These are phyloP conservation scores for Kwoniella shandongensis DNA, from an alignment of 768 basidiomycete species.

Conservation along the genomic window DNA sequence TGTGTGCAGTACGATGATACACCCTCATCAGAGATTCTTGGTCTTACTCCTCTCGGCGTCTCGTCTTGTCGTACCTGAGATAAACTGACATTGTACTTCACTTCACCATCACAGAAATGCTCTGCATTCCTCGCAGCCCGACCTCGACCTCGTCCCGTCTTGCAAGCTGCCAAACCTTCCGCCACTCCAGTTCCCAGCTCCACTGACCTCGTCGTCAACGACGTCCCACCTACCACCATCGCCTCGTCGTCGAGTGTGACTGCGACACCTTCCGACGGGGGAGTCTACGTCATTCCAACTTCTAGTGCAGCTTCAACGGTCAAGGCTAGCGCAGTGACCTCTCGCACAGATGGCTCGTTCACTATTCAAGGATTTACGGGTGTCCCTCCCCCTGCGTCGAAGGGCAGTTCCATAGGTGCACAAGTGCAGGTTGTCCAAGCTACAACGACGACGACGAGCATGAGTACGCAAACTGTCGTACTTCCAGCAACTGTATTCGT, in stretches of 20 bases:
- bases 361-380: too few relatives aligned
- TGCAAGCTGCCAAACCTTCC: not conserved
- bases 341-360: too few relatives aligned
- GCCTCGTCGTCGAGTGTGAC: not conserved
- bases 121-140: constrained; percentile 13
- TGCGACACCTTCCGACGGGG: too few relatives aligned
- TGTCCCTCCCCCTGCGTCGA: too few relatives aligned
- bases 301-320: too few relatives aligned
- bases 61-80: too few relatives aligned
- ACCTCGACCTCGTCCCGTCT: constrained; percentile 6
- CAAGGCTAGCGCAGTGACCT: too few relatives aligned
- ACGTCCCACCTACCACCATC: constrained; percentile 9
- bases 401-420: too few relatives aligned
- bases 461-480: constrained; percentile 9
- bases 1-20: too few relatives aligned
- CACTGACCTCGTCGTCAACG: constrained; percentile 11
- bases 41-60: too few relatives aligned
- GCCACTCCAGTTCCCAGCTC: constrained; percentile 1
- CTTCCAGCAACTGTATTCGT: constrained; percentile 25
- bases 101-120: constrained; percentile 9
- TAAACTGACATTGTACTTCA: not conserved
- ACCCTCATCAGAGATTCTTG: too few relatives aligned
- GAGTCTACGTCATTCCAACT: too few relatives aligned
- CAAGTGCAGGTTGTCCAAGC: not conserved
- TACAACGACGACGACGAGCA: constrained; percentile 12